These are phyloP conservation scores for Aspergillus campestris DNA, from an alignment of 495 filamentous ascomycete species.

Conservation along the genomic window DNA sequence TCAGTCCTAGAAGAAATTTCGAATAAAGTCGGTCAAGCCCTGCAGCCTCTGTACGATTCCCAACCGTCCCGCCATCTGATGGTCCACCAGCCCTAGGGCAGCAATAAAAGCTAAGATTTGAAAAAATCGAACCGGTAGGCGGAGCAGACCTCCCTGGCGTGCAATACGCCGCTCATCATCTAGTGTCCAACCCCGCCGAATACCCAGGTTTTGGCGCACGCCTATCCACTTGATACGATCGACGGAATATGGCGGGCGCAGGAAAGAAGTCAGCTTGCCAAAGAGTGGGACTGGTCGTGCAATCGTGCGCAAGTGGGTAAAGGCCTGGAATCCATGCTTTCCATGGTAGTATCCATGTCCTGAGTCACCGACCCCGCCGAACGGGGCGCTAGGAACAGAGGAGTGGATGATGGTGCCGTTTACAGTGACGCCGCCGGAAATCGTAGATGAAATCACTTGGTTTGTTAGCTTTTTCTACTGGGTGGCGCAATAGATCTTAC, in stretches of 20 bases:
- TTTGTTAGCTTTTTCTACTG: neutral
- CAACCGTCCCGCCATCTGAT: neutral
- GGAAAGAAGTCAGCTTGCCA: neutral
- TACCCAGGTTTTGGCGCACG: constrained; percentile 4
- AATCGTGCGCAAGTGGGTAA: constrained; percentile 57
- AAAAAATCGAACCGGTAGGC: neutral
- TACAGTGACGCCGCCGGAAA: constrained; percentile 63
- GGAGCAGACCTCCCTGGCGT: neutral
- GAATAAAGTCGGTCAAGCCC: too few relatives aligned
- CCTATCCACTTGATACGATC: constrained; percentile 5
- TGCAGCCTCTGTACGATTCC: neutral
- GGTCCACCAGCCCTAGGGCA: neutral
- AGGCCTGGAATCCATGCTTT: constrained; percentile 65
- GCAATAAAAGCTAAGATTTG: neutral
- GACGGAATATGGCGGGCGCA: constrained; percentile 5
- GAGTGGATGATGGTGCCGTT: constrained; percentile 71
- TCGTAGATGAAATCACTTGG: constrained; percentile 46
- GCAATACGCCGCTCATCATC: constrained; percentile 3
- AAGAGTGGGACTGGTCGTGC: constrained; percentile 5
- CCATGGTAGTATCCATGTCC: constrained; percentile 74
- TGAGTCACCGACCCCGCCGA: constrained; percentile 74
- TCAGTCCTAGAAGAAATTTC: too few relatives aligned
- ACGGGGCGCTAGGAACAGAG: constrained; percentile 53
- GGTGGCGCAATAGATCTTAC: neutral
- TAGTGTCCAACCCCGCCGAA: constrained; percentile 5